Evolutionary conservation across 768 basidiomycete species (phyloP), one percentile per base, ranked within the genome.

Genomic region (Neoboletus brunneissimus): DNA sequence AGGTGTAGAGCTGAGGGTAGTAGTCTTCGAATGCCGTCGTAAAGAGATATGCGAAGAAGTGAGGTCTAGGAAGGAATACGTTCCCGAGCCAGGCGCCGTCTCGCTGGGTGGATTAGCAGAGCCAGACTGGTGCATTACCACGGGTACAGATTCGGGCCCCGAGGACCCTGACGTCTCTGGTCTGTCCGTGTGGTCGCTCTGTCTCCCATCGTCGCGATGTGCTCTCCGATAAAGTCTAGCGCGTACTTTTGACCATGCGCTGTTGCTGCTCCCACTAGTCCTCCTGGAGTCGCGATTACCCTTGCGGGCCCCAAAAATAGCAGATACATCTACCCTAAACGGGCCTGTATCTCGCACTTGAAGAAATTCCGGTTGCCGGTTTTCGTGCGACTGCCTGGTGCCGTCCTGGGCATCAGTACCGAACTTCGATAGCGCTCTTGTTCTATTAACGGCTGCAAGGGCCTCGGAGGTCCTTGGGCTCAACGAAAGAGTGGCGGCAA

Each of bases 381-480:
- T 51, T 23, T 44, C 31, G 8, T 40, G 49, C 10, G 62, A 46
- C 37, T 40, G 51, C n/a, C 47, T 18, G 47, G 56, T 12, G 23
- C 37, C 27, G 48, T 61, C 48, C 12, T 49, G 64, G 13, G 53
- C 55, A 11, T 50, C 49, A 37, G 35, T 35, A n/a, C 34, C 52
- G 34, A 22, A 31, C 20, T 56, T 51, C 5, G 67, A 48, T 49
- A 9, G 38, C 45, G 16, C n/a, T n/a, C n/a, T 22, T 37, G 40
- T 48, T 10, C 23, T 27, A 41, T 37, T 56, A 50, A 48, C 44
- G 22, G 49, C 10, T 48, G 52, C 50, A 51, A 44, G 50, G 20
- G 62, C 70, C 62, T 76, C 72, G 16, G 72, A 72, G 6, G 73
- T 80, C 29, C 80, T 74, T 6, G 80, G 80, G 54, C 79, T 79